Evolutionary conservation across 2,329 filamentous ascomycete species (phyloP).

Genomic region (Mollisiaceae sp.): DNA sequence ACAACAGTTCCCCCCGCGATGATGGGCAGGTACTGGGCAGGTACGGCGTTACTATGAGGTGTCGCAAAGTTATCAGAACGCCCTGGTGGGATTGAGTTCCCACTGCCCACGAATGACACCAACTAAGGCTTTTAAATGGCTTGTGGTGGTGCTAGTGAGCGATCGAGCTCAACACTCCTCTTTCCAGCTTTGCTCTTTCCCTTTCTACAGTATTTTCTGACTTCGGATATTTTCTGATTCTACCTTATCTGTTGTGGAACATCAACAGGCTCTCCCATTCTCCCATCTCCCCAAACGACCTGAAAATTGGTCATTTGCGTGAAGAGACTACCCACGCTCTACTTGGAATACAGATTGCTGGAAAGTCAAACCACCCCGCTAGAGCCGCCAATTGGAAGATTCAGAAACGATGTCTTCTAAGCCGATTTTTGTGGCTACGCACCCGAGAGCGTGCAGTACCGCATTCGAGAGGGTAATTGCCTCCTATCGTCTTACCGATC

Average conservation of each 20-base stretch:
- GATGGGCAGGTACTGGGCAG: neutral
- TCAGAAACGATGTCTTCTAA: constrained; percentile 69
- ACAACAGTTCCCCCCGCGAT: neutral
- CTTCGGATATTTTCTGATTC: neutral
- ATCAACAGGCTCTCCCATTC: constrained; percentile 12
- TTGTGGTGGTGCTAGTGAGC: neutral
- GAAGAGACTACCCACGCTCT: constrained; percentile 26
- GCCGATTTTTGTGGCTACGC: constrained; percentile 90
- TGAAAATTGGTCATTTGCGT: constrained; percentile 32
- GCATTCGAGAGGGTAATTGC: constrained; percentile 85
- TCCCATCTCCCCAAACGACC: constrained; percentile 17
- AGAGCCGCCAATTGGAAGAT: neutral
- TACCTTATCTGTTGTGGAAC: constrained; percentile 16
- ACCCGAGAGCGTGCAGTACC: constrained; percentile 93
- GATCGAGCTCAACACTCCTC: neutral
- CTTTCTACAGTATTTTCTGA: constrained; percentile 3
- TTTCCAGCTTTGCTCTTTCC: constrained; percentile 7
- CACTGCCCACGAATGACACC: neutral
- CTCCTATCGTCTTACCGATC: neutral
- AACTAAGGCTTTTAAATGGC: neutral
- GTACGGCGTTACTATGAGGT: neutral
- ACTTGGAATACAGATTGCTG: constrained; percentile 40
- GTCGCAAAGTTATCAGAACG: neutral
- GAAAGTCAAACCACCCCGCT: constrained; percentile 1
- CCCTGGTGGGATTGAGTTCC: neutral